Evolutionary conservation across 495 filamentous ascomycete species (phyloP).

Genomic region (Elasticomyces elasticus): DNA sequence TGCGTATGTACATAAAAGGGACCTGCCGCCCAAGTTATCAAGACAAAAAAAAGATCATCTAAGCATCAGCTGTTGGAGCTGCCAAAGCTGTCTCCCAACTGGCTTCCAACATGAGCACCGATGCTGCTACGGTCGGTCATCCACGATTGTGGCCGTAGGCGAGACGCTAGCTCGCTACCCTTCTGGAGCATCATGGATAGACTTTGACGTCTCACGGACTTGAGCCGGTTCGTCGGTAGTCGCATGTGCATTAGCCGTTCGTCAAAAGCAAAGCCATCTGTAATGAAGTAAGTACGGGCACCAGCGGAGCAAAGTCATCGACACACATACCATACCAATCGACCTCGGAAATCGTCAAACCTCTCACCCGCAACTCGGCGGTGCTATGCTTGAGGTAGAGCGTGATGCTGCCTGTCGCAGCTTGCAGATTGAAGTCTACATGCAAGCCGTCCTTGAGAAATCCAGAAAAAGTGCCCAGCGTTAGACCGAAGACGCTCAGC

Average conservation of each 20-base stretch:
- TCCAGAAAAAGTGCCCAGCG: background rate
- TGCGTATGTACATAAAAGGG: no score
- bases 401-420: background rate
- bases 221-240: background rate
- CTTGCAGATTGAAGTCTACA: background rate
- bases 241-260: background rate
- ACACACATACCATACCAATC: no score
- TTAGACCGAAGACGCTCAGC: background rate
- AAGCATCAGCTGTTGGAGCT: no score
- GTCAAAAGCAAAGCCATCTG: background rate
- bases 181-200: background rate
- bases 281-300: no score
- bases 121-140: no score
- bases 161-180: background rate
- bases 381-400: background rate
- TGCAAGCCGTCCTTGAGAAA: background rate
- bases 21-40: no score
- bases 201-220: background rate
- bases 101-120: background rate
- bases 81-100: background rate
- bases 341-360: background rate
- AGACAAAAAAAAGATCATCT: no score
- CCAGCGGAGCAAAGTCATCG: no score
- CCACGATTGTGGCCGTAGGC: background rate
- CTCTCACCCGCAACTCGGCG: background rate